Percentiles rank a stretch among this genome's conserved stretches.
phyloP scores from a whole-genome alignment of 495 filamentous ascomycete genomes.

The Penicillium coprophilum region DNA sequence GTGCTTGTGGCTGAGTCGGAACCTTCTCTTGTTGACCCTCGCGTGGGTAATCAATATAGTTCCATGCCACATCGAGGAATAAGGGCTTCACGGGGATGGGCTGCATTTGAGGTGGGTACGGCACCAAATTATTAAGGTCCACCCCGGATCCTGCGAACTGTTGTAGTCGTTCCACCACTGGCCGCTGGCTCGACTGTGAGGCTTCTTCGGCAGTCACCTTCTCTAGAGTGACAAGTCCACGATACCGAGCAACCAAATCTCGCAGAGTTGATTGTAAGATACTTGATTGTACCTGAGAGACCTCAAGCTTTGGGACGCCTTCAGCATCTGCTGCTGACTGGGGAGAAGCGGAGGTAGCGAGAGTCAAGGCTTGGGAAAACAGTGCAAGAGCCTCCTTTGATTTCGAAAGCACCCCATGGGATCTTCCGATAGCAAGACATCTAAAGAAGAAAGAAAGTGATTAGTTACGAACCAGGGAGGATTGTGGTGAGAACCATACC shows the following conservation, averaged over 20 bases:
- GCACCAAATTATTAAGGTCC: slow-evolving; percentile 76
- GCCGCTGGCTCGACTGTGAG: slow-evolving; percentile 35
- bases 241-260: slow-evolving; percentile 70
- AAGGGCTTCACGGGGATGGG: slow-evolving; percentile 91
- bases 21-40: slow-evolving; percentile 17
- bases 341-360: slow-evolving; percentile 41
- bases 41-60: slow-evolving; percentile 93
- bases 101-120: slow-evolving; percentile 79
- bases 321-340: slow-evolving; percentile 32
- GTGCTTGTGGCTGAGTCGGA: slow-evolving; percentile 24
- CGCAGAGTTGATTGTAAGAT: slow-evolving; percentile 60
- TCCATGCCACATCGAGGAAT: slow-evolving; percentile 96
- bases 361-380: slow-evolving; percentile 63
- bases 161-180: slow-evolving; percentile 69
- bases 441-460: slow-evolving; percentile 39
- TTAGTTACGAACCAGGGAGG: slow-evolving; percentile 7
- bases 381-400: slow-evolving; percentile 84
- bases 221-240: slow-evolving; percentile 78
- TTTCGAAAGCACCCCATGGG: slow-evolving; percentile 71
- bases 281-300: slow-evolving; percentile 56
- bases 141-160: slow-evolving; percentile 67
- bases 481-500: slow-evolving; percentile 48
- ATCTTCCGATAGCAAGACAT: slow-evolving; percentile 81
- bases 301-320: slow-evolving; percentile 54
- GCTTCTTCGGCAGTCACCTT: slow-evolving; percentile 46